Evolutionary conservation across 257 asterid species (phyloP).

Genomic region (Solanum medicagineum): DNA sequence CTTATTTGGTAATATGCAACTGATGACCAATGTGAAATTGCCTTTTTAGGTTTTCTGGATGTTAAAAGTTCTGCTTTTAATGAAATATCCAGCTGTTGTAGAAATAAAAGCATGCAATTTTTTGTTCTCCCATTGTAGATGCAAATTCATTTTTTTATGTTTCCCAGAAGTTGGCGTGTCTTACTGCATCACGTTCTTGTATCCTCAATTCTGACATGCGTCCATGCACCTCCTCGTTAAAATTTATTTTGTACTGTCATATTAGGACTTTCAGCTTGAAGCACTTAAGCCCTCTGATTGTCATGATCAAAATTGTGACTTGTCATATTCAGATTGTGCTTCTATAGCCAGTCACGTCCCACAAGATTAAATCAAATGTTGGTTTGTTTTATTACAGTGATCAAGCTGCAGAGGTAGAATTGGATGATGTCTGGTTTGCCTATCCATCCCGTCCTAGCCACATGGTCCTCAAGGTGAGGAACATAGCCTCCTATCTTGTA

Average conservation of each 20-base stretch:
- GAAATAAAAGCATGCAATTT: background rate
- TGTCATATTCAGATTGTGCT: background rate
- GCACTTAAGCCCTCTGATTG: background rate
- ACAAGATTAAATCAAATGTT: background rate
- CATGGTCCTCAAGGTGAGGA: slow-evolving; percentile 69
- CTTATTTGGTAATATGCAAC: background rate
- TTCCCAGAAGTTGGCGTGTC: background rate
- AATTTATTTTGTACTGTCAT: background rate
- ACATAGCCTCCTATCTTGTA: background rate
- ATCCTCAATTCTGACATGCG: background rate
- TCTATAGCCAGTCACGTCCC: background rate
- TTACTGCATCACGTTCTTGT: background rate
- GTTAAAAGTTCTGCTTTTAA: background rate
- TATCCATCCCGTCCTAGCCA: slow-evolving; percentile 83
- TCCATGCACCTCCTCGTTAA: background rate
- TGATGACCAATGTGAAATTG: background rate
- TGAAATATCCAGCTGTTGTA: background rate
- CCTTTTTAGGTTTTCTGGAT: background rate
- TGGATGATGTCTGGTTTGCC: slow-evolving; percentile 82
- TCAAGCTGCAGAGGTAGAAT: slow-evolving; percentile 67
- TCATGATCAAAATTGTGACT: background rate
- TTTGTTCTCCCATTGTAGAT: background rate
- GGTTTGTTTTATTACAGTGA: slow-evolving; percentile 27
- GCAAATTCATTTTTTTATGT: background rate
- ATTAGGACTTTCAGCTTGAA: background rate